Conservation (phyloP, 306 rosid species). For the Vicia villosa region DNA sequence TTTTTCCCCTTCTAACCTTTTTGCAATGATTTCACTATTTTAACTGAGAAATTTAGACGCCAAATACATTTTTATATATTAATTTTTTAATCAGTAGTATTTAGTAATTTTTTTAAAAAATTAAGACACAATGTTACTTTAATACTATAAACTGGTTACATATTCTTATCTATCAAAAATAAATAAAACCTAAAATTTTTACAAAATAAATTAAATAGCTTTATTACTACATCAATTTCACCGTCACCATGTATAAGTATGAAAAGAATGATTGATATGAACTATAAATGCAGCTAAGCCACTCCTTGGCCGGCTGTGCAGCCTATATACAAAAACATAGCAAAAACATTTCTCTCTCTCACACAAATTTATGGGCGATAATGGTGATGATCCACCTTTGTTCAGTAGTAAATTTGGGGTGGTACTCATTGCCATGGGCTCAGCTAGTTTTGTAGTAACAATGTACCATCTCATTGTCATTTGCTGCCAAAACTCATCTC, state of each 20-base stretch:
- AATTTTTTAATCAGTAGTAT: no score
- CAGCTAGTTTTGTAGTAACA: constrained; percentile 26
- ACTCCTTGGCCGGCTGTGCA: constrained; percentile 24
- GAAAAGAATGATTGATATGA: constrained; percentile 13
- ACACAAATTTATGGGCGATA: background rate
- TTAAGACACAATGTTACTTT: background rate
- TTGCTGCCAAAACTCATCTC: background rate
- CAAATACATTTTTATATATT: no score
- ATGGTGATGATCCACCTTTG: background rate
- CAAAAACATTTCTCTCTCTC: background rate
- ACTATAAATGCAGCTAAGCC: constrained; percentile 1
- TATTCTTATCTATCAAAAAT: background rate
- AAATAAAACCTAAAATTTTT: background rate
- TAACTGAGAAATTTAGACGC: no score
- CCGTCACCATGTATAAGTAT: constrained; percentile 6
- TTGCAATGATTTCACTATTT: no score
- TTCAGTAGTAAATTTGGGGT: background rate
- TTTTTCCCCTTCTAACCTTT: no score
- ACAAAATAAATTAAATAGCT: background rate
- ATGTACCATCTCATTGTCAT: constrained; percentile 24
- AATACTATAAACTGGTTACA: background rate
- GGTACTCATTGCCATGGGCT: constrained; percentile 21
- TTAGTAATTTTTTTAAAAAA: no score
- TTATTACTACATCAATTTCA: background rate
- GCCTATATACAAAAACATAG: constrained; percentile 10